Percentiles rank a stretch among this genome's conserved stretches.
These are phyloP conservation scores for Gossypium arboreum DNA, from an alignment of 345 rosid species.

Conservation along the genomic window DNA sequence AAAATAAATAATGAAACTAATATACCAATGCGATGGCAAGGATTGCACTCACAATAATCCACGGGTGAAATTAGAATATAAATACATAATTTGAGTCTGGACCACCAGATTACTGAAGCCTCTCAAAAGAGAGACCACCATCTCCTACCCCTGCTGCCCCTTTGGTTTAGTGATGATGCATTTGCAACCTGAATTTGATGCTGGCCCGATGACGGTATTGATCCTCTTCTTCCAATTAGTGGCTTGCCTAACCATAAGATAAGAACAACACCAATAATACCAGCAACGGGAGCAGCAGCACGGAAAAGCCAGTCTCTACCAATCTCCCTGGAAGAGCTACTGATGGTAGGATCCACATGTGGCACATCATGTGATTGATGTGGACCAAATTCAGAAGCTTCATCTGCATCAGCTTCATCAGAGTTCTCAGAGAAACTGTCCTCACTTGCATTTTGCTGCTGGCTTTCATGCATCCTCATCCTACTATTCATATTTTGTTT, in stretches of 20 bases:
- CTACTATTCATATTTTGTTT: slow-evolving; percentile 34
- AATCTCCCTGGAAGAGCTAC: slow-evolving; percentile 22
- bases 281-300: slow-evolving; percentile 20
- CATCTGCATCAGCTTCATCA: slow-evolving; percentile 41
- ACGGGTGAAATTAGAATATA: background rate
- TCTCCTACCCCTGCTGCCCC: slow-evolving; percentile 63
- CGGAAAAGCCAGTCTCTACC: slow-evolving; percentile 62
- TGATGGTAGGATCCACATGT: slow-evolving; percentile 18
- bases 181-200: slow-evolving; percentile 21
- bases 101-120: background rate
- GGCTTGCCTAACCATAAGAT: slow-evolving; percentile 54
- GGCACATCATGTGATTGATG: slow-evolving; percentile 21
- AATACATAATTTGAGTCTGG: background rate
- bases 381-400: slow-evolving; percentile 24
- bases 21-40: background rate
- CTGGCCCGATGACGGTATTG: slow-evolving; percentile 7
- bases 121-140: slow-evolving; percentile 59
- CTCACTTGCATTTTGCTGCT: slow-evolving; percentile 38
- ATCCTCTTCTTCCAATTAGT: slow-evolving; percentile 33
- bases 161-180: slow-evolving; percentile 27
- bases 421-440: slow-evolving; percentile 40
- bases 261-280: slow-evolving; percentile 43
- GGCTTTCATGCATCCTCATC: slow-evolving; percentile 29
- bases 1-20: background rate
- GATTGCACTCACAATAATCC: slow-evolving; percentile 1